A percentile compares a stretch with the other conserved stretches of the same genome.
Conservation (phyloP, 345 rosid species). For the Streptanthus diversifolius region DNA sequence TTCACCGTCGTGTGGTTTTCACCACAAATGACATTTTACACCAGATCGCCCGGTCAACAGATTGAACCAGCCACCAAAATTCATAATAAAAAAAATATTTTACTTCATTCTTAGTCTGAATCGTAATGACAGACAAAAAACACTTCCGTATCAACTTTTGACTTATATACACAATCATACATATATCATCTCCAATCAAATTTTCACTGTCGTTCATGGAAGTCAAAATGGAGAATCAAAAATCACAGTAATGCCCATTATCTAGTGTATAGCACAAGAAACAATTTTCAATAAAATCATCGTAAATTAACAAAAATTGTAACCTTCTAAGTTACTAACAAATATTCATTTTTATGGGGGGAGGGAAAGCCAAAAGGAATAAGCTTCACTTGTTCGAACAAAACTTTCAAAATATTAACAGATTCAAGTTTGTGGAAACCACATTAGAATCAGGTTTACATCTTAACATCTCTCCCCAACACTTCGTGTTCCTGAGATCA, state of each 20-base stretch:
- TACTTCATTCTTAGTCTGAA: not conserved
- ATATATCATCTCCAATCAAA: not conserved
- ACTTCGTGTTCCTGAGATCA: slow-evolving; percentile 29
- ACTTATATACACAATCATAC: not conserved
- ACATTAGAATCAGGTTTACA: slow-evolving; percentile 23
- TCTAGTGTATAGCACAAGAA: not conserved
- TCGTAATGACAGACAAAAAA: not conserved
- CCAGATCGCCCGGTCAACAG: not conserved
- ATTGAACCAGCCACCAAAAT: not conserved
- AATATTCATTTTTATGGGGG: not conserved
- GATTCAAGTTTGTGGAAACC: slow-evolving; percentile 16
- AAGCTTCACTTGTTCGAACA: slow-evolving; percentile 22
- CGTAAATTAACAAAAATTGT: slow-evolving; percentile 19
- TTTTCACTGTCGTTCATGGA: not conserved
- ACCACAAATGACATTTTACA: not conserved
- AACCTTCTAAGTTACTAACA: slow-evolving; percentile 13
- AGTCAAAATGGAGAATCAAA: not conserved
- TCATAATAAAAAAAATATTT: not conserved
- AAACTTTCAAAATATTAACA: not conserved
- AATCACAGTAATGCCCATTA: not conserved
- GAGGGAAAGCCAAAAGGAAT: slow-evolving; percentile 11
- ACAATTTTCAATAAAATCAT: slow-evolving; percentile 11
- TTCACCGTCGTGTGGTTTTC: not conserved
- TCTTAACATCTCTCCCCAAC: slow-evolving; percentile 20
- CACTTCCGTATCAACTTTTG: not conserved